phyloP scores from a whole-genome alignment of 805 yeast species.

The Saccharomycopsis olivae region DNA sequence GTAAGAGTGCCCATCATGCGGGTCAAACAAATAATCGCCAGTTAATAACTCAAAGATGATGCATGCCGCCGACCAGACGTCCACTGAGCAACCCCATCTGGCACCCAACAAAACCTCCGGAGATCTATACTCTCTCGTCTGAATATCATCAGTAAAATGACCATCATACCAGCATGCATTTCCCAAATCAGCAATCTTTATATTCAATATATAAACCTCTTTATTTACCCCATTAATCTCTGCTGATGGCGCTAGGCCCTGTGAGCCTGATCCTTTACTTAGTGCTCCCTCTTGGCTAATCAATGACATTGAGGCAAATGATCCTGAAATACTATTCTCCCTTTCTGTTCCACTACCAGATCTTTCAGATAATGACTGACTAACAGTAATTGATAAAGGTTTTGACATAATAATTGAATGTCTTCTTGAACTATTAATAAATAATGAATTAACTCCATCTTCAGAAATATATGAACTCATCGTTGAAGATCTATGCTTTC shows the following conservation, averaged over 20 bases:
- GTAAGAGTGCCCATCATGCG: constrained; percentile 37
- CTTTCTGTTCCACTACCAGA: not conserved
- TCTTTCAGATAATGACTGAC: constrained; percentile 22
- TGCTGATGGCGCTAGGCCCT: not conserved
- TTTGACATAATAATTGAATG: constrained; percentile 62
- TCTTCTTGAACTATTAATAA: constrained; percentile 1
- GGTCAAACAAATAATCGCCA: constrained; percentile 53
- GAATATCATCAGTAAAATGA: constrained; percentile 60
- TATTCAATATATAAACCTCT: constrained; percentile 20
- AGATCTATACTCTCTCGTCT: constrained; percentile 56
- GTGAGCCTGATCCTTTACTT: not conserved
- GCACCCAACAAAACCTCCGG: constrained; percentile 53
- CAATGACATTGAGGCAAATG: constrained; percentile 11
- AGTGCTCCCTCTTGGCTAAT: not conserved
- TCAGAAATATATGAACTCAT: not conserved
- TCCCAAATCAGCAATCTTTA: constrained; percentile 61
- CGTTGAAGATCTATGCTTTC: not conserved
- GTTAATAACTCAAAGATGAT: constrained; percentile 48
- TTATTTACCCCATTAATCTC: constrained; percentile 5
- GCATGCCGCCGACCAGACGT: constrained; percentile 52
- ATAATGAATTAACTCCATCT: constrained; percentile 1
- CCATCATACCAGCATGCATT: constrained; percentile 56
- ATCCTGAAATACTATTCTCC: constrained; percentile 5
- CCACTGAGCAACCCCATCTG: constrained; percentile 54
- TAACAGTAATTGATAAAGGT: constrained; percentile 81